Evolutionary conservation across 129 eudicot genomes (phyloP).

Genomic region (Escallonia rubra): DNA sequence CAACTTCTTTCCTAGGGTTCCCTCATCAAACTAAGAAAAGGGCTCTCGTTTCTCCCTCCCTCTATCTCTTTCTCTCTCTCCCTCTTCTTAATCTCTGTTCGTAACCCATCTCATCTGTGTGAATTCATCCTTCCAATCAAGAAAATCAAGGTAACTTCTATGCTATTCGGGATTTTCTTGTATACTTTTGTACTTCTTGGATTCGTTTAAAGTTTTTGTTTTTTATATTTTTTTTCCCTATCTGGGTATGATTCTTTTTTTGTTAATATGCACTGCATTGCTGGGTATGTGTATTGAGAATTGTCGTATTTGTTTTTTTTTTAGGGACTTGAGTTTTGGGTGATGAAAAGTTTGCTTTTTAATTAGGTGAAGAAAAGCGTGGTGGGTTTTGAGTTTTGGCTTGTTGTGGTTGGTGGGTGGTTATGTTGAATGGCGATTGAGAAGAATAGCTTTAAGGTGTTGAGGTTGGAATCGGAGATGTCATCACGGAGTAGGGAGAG

Average conservation of each 20-base stretch:
- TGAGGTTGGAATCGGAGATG: slow-evolving; percentile 53
- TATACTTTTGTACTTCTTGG: neutral
- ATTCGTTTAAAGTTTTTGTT: neutral
- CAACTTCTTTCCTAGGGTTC: slow-evolving; percentile 6
- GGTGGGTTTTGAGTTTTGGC: neutral
- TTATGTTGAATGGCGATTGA: slow-evolving; percentile 82
- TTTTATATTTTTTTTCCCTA: neutral
- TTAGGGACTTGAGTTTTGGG: neutral
- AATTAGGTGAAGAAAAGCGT: slow-evolving; percentile 11
- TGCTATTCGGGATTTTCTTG: neutral
- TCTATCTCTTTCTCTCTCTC: slow-evolving; percentile 11
- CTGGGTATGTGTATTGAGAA: slow-evolving; percentile 4
- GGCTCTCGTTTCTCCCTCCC: slow-evolving; percentile 14
- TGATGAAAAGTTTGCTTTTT: neutral
- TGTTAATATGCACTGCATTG: no score
- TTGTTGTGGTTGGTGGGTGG: slow-evolving; percentile 5
- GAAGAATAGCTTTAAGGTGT: slow-evolving; percentile 63
- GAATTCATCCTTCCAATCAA: no score
- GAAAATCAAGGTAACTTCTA: no score
- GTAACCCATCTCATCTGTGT: no score
- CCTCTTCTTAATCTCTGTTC: no score
- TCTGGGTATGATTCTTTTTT: neutral
- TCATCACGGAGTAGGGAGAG: slow-evolving; percentile 59
- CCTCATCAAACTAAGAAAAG: no score
- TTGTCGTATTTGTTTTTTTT: slow-evolving; percentile 6